Base-by-base conservation (phyloP, 441 rosid species). In the Adansonia rubrostipa region DNA sequence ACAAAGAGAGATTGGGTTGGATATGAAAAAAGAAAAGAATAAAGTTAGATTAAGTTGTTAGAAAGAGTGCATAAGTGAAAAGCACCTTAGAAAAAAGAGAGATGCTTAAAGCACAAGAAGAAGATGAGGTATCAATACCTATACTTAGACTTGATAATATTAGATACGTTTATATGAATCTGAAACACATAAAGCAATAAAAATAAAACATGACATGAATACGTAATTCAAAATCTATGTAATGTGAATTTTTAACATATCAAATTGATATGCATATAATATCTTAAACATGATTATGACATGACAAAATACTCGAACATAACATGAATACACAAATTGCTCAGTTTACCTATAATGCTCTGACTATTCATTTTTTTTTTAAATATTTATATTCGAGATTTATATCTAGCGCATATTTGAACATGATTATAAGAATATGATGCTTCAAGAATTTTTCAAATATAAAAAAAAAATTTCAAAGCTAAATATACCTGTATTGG, bases 61-160 rank as follows among this genome's bases (percentile, higher is more conserved):
- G 73, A 28, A 75, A 77, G 68, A 44, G 44, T 72, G 79, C 17
- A 33, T 8, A 72, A 40, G 36, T 36, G 63, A 57, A 73, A 73
- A 57, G 66, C 19, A 40, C 15, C 44, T 51, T 1, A n/a, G 14
- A 9, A 56, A 74, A 14, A 71, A 60, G 44, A 24, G 58, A 61
- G 77, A 74, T 74, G 77, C 77, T 74, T 61, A 61, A 45, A 69
- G 22, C 15, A 74, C 68, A 61, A 22, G 69, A 61, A 22, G 69
- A 61, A 47, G 77, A 74, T 61, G 77, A 74, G 77, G 69, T n/a
- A 74, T 74, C 67, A 47, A 61, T 69, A 63, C 68, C 9, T 61
- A 33, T 47, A 8, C 51, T 47, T 47, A 28, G 2, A 28, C 36
- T 28, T 28, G 36, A 28, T 28, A 28, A 28, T 28, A 28, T 28